phyloP scores from a whole-genome alignment of 2,329 filamentous ascomycete species.

The Cladosporium sp. region DNA sequence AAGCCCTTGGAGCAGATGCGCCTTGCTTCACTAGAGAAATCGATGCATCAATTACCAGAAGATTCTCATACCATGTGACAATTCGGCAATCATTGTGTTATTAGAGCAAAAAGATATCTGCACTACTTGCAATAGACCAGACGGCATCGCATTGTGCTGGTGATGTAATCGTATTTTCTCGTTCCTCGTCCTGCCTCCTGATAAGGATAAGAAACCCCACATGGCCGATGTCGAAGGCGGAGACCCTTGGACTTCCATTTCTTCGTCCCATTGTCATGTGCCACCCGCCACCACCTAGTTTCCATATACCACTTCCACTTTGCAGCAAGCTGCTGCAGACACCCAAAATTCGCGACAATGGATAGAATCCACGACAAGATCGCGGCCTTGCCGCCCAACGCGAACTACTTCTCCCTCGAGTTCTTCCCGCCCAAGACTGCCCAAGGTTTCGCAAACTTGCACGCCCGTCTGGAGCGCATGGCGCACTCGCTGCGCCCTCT shows the following conservation, averaged over 20 bases:
- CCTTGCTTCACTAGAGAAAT: not conserved
- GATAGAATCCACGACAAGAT: slow-evolving; percentile 83
- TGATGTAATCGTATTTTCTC: not conserved
- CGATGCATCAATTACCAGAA: not conserved
- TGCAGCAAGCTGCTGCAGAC: slow-evolving; percentile 13
- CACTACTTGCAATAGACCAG: not conserved
- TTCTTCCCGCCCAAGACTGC: slow-evolving; percentile 98
- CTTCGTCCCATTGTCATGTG: not conserved
- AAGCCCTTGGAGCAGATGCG: not conserved
- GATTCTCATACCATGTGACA: not conserved
- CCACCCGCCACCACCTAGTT: not conserved
- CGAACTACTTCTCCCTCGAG: slow-evolving; percentile 91
- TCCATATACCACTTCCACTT: not conserved
- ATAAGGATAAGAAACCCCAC: not conserved
- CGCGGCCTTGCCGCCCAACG: slow-evolving; percentile 77
- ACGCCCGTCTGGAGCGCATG: slow-evolving; percentile 93
- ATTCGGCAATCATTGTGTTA: not conserved
- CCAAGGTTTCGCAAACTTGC: slow-evolving; percentile 93
- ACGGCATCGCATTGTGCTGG: not conserved
- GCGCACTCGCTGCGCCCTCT: slow-evolving; percentile 83
- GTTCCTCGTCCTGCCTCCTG: not conserved
- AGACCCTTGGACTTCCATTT: not conserved
- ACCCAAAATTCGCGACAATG: not conserved
- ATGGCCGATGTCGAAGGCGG: not conserved
- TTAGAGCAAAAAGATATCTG: not conserved